A percentile compares a stretch with the other conserved stretches of the same genome.
phyloP scores from a whole-genome alignment of 2,329 filamentous ascomycete species.

The Penicillium sp. region DNA sequence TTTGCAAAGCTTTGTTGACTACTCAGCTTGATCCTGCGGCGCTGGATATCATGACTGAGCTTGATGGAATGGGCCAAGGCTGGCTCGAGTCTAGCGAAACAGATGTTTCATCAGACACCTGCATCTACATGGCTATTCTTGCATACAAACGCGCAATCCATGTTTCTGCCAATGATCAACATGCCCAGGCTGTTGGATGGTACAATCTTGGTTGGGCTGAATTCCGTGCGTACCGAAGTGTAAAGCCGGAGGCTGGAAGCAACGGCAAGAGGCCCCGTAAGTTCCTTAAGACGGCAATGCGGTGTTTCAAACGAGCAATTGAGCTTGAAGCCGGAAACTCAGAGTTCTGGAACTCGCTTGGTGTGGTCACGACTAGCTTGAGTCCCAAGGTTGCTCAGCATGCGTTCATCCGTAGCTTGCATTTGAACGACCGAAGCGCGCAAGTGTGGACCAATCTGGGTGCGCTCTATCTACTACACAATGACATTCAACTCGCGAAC shows the following conservation, averaged over 20 bases:
- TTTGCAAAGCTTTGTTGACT: constrained; percentile 59
- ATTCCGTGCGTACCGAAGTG: constrained; percentile 72
- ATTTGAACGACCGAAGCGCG: constrained; percentile 84
- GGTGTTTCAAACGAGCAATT: constrained; percentile 92
- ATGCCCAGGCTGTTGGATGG: constrained; percentile 93
- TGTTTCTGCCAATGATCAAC: constrained; percentile 68
- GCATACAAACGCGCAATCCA: constrained; percentile 85
- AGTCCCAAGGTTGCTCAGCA: constrained; percentile 90
- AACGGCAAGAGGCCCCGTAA: constrained; percentile 56
- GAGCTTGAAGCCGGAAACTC: constrained; percentile 91
- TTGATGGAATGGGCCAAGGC: constrained; percentile 63
- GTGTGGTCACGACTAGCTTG: constrained; percentile 82
- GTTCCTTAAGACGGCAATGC: constrained; percentile 77
- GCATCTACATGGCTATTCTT: constrained; percentile 72
- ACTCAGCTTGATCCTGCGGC: constrained; percentile 50
- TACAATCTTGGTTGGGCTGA: constrained; percentile 98
- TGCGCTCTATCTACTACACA: constrained; percentile 78
- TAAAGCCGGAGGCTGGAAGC: constrained; percentile 44
- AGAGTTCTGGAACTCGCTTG: constrained; percentile 96
- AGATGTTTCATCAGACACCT: constrained; percentile 48
- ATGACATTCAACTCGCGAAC: constrained; percentile 82
- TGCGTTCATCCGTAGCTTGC: constrained; percentile 86
- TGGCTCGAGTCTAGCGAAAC: constrained; percentile 35
- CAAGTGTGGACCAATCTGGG: constrained; percentile 90
- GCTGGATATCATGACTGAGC: constrained; percentile 64